Conservation (phyloP, 768 basidiomycete species). For the Auricularia heimuer region DNA sequence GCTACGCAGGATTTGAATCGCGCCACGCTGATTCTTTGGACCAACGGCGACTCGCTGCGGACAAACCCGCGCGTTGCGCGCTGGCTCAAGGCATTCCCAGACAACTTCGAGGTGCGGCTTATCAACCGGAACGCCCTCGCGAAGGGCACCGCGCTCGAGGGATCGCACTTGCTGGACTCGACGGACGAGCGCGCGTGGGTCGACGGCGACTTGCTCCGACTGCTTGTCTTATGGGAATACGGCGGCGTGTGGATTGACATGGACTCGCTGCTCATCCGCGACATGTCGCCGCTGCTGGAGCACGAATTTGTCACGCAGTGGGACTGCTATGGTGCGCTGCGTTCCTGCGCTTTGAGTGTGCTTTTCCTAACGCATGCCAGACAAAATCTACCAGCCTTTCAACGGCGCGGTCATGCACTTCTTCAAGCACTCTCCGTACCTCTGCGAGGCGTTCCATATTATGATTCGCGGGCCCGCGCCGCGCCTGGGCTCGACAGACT, state of each 20-base stretch:
- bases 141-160: conserved; percentile 66
- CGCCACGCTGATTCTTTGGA: conserved; percentile 77
- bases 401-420: conserved; percentile 97
- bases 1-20: conserved; percentile 70
- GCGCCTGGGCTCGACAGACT: conserved; percentile 73
- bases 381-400: conserved; percentile 65
- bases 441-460: conserved; percentile 92
- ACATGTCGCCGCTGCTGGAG: conserved; percentile 77
- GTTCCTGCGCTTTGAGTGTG: neutral
- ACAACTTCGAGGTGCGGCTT: conserved; percentile 57
- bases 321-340: conserved; percentile 85
- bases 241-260: conserved; percentile 98
- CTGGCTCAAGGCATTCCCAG: conserved; percentile 55
- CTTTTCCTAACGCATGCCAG: conserved; percentile 23
- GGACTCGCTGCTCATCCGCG: conserved; percentile 87
- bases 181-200: conserved; percentile 82
- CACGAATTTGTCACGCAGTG: conserved; percentile 97
- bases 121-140: conserved; percentile 45
- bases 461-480: conserved; percentile 72
- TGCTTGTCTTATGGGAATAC: conserved; percentile 79
- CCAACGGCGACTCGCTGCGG: conserved; percentile 62
- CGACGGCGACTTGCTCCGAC: conserved; percentile 85
- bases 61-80: conserved; percentile 44
- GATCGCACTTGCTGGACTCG: conserved; percentile 46
- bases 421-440: conserved; percentile 80